These are phyloP conservation scores for Vitis riparia DNA, from an alignment of 164 flowering plant genomes.

Conservation along the genomic window DNA sequence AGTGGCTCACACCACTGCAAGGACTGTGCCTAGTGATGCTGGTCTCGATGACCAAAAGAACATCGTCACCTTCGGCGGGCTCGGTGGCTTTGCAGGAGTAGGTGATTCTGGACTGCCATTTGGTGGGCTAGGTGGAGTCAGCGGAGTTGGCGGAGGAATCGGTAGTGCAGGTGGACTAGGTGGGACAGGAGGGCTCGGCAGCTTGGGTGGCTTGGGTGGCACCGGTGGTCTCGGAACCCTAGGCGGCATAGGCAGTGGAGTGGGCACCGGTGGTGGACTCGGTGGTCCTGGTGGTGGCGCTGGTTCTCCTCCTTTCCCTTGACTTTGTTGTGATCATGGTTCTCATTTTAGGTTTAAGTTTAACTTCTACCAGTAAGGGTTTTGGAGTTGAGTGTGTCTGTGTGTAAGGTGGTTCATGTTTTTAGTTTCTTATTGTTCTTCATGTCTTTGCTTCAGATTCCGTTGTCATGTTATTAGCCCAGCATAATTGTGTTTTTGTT, in stretches of 20 bases:
- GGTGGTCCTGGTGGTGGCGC: constrained; percentile 20
- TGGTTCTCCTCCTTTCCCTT: constrained; percentile 22
- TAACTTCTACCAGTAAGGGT: too few species aligned
- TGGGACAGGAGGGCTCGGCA: constrained; percentile 14
- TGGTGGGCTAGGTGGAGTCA: constrained; percentile 16
- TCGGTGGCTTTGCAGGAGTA: constrained; percentile 32
- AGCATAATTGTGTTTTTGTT: too few species aligned
- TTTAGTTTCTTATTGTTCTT: too few species aligned
- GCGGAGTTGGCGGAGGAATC: constrained; percentile 9
- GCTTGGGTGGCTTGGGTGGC: constrained; percentile 13
- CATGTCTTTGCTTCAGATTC: too few species aligned
- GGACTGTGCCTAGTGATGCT: constrained; percentile 23
- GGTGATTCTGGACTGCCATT: too few species aligned
- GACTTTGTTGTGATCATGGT: not conserved
- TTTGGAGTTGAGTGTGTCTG: not conserved
- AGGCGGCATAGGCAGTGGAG: constrained; percentile 14
- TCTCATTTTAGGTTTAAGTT: not conserved
- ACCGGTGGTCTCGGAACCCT: constrained; percentile 10
- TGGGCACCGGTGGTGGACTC: constrained; percentile 10
- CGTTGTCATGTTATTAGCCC: too few species aligned
- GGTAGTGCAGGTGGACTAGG: constrained; percentile 14
- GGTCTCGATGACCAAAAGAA: constrained; percentile 48
- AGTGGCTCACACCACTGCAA: constrained; percentile 24
- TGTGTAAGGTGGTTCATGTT: too few species aligned
- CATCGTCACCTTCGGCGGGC: constrained; percentile 30